Evolutionary conservation across 2,329 filamentous ascomycete genomes (phyloP).

Genomic region (Sporothrix humicola): DNA sequence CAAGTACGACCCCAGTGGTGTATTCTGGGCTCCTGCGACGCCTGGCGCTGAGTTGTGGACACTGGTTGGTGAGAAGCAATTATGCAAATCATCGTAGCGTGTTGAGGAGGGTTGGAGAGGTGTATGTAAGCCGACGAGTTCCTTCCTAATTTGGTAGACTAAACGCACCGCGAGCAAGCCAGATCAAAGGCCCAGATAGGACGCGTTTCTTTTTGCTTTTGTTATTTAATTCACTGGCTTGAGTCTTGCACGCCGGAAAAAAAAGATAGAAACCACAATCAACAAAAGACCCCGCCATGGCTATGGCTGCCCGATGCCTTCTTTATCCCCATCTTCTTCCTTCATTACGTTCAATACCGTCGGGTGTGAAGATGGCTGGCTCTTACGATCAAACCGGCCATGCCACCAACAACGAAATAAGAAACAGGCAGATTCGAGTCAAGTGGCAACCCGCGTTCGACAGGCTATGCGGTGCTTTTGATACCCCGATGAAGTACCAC

Average conservation of each 20-base stretch:
- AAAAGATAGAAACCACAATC: too few relatives aligned
- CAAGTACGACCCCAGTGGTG: conserved; percentile 40
- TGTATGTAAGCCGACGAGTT: neutral
- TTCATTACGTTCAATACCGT: neutral
- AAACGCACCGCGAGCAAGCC: too few relatives aligned
- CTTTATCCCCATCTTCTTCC: neutral
- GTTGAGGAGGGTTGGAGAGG: neutral
- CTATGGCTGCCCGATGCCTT: neutral
- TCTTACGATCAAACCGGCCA: too few relatives aligned
- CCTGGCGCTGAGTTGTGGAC: conserved; percentile 37
- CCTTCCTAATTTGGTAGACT: too few relatives aligned
- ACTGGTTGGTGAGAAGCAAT: conserved; percentile 33
- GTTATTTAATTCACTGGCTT: too few relatives aligned
- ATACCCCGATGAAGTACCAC: conserved; percentile 1
- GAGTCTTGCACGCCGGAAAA: too few relatives aligned
- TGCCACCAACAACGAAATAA: neutral
- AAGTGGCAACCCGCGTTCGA: conserved; percentile 10
- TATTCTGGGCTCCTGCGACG: conserved; percentile 38
- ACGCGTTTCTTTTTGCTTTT: too few relatives aligned
- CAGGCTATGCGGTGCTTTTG: conserved; percentile 12
- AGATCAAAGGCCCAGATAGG: too few relatives aligned
- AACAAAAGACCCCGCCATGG: too few relatives aligned
- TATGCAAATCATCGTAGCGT: neutral
- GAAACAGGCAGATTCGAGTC: neutral
- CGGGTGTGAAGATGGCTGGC: too few relatives aligned